Conservation (phyloP, 805 yeast genomes). For the Debaryomyces tyrocola region DNA sequence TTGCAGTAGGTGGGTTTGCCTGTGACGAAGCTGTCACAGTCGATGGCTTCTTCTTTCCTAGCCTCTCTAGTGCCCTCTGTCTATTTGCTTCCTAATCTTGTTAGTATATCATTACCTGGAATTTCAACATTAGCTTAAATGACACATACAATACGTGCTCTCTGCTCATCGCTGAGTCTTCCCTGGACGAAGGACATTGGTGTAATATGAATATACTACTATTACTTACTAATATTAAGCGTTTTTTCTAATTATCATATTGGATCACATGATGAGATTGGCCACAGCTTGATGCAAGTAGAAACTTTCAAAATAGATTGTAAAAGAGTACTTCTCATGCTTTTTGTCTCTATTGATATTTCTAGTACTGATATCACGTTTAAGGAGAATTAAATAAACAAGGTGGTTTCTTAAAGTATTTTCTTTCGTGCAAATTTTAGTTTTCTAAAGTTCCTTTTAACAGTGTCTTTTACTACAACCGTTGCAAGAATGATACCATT, state of each 20-base stretch:
- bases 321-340: too few species aligned
- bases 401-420: too few species aligned
- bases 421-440: too few species aligned
- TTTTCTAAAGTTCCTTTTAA: too few species aligned
- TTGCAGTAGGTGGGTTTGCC: constrained; percentile 4
- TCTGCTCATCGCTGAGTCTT: constrained; percentile 34
- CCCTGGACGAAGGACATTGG: constrained; percentile 23
- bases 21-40: constrained; percentile 4
- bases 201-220: not conserved
- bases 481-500: too few species aligned
- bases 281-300: too few species aligned
- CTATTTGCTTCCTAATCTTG: constrained; percentile 59
- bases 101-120: not conserved
- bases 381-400: too few species aligned
- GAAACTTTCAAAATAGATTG: too few species aligned
- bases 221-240: not conserved
- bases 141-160: constrained; percentile 34
- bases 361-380: too few species aligned
- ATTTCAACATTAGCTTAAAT: too few species aligned
- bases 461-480: too few species aligned
- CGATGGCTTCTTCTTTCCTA: constrained; percentile 42
- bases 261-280: not conserved
- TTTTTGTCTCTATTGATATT: too few species aligned
- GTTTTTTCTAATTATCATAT: not conserved
- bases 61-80: constrained; percentile 57